These are phyloP conservation scores for Rhodosporidiobolus odoratus DNA, from an alignment of 768 basidiomycete species.

Conservation along the genomic window DNA sequence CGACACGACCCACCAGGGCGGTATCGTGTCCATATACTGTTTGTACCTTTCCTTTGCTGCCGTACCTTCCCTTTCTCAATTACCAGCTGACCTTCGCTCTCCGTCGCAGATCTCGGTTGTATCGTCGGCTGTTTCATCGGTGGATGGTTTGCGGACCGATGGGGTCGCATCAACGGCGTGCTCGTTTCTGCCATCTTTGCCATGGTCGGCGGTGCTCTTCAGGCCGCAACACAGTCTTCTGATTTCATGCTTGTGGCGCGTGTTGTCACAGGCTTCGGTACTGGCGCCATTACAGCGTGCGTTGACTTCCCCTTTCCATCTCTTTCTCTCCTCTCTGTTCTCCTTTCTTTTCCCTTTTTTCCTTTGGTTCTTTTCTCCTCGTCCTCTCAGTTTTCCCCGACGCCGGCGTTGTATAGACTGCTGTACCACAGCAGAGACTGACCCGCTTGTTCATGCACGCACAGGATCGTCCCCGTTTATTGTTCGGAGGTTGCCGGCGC, in stretches of 20 bases:
- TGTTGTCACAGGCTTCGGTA: conserved; percentile 39
- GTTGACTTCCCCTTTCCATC: background rate
- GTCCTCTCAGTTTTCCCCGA: background rate
- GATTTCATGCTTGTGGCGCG: conserved; percentile 38
- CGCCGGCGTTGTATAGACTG: too few relatives aligned
- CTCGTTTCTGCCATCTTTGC: conserved; percentile 25
- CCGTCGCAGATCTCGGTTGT: conserved; percentile 32
- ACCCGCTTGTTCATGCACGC: background rate
- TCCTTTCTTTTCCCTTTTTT: background rate
- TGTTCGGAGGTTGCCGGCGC: conserved; percentile 32
- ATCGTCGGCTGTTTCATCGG: conserved; percentile 39
- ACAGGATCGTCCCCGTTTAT: conserved; percentile 39
- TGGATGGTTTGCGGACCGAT: conserved; percentile 38
- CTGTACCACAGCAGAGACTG: background rate
- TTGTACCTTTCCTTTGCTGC: background rate
- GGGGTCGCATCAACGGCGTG: conserved; percentile 41
- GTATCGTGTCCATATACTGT: conserved; percentile 42
- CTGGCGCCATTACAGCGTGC: conserved; percentile 31
- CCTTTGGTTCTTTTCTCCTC: background rate
- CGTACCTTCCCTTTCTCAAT: background rate
- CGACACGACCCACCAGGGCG: conserved; percentile 35
- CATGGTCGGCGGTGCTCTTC: conserved; percentile 35
- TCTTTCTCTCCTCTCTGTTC: background rate
- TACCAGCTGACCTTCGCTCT: background rate
- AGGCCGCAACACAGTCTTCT: conserved; percentile 27